Conservation (phyloP, 805 yeast species). For the Yamadazyma laniorum region DNA sequence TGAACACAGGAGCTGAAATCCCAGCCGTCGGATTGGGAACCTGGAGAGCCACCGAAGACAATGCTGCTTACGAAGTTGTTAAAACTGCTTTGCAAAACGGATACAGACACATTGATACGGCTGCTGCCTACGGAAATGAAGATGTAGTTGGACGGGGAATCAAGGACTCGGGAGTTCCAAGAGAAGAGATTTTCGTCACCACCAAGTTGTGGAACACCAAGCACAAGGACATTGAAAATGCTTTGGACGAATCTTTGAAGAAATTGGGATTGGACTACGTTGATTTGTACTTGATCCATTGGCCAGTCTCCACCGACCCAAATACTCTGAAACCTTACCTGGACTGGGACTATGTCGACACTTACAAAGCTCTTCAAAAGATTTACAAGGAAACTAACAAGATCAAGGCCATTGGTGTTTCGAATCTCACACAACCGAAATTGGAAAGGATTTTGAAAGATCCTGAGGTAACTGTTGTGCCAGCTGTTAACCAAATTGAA, state of each 20-base stretch:
- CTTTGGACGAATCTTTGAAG: constrained; percentile 56
- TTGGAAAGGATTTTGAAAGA: constrained; percentile 25
- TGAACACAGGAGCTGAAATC: constrained; percentile 62
- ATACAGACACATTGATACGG: constrained; percentile 77
- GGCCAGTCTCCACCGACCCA: constrained; percentile 53
- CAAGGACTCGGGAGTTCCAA: constrained; percentile 57
- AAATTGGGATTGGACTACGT: constrained; percentile 72
- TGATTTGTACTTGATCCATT: constrained; percentile 76
- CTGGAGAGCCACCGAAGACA: constrained; percentile 55
- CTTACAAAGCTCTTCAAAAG: constrained; percentile 52
- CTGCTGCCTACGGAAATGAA: constrained; percentile 67
- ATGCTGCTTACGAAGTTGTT: constrained; percentile 56
- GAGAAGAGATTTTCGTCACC: constrained; percentile 67
- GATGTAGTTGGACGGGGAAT: constrained; percentile 57
- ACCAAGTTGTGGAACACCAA: constrained; percentile 65
- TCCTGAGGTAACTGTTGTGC: constrained; percentile 24
- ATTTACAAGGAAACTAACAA: constrained; percentile 40
- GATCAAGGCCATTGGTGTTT: constrained; percentile 35
- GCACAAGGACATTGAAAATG: constrained; percentile 50
- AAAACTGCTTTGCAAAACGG: constrained; percentile 61
- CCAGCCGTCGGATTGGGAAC: constrained; percentile 77
- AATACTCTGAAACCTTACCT: constrained; percentile 20
- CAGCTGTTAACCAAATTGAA: constrained; percentile 36
- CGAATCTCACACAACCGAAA: constrained; percentile 33
- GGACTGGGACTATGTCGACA: constrained; percentile 31